Evolutionary conservation across 73 alveolate genomes (phyloP).

Genomic region (Paramecium bursaria): DNA sequence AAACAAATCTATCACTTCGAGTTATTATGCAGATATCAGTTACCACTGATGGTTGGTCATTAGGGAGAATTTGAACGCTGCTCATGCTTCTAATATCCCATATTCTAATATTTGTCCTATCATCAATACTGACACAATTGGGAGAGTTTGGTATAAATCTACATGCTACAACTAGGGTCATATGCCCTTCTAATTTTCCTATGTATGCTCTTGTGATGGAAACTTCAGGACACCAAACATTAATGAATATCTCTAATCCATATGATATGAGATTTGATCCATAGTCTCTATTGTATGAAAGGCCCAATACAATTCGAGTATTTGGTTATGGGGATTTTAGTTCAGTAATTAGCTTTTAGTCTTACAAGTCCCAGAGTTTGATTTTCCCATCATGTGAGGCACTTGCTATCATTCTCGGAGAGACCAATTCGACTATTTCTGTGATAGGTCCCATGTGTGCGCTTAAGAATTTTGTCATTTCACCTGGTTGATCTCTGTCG

Average conservation of each 20-base stretch:
- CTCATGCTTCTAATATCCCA: slow-evolving; percentile 90
- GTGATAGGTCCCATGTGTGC: slow-evolving; percentile 89
- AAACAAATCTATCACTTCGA: slow-evolving; percentile 57
- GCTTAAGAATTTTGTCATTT: slow-evolving; percentile 69
- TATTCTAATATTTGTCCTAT: slow-evolving; percentile 89
- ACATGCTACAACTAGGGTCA: slow-evolving; percentile 89
- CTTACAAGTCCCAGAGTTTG: slow-evolving; percentile 84
- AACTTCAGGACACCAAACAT: slow-evolving; percentile 96
- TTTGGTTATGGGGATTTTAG: slow-evolving; percentile 83
- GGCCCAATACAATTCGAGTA: slow-evolving; percentile 86
- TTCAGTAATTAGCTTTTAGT: slow-evolving; percentile 80
- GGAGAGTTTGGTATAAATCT: slow-evolving; percentile 85
- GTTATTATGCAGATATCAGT: slow-evolving; percentile 66
- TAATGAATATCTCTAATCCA: slow-evolving; percentile 93
- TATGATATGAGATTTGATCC: slow-evolving; percentile 88
- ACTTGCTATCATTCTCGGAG: slow-evolving; percentile 89
- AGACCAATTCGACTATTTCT: slow-evolving; percentile 87
- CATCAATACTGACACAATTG: slow-evolving; percentile 93
- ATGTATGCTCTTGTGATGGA: slow-evolving; percentile 86
- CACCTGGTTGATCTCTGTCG: slow-evolving; percentile 78
- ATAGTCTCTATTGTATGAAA: slow-evolving; percentile 86
- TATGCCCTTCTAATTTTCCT: slow-evolving; percentile 94
- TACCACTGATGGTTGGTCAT: slow-evolving; percentile 56
- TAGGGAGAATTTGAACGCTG: slow-evolving; percentile 85
- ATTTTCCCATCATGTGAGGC: slow-evolving; percentile 93